These are phyloP conservation scores for Sistotremastrum suecicum DNA, from an alignment of 768 basidiomycete genomes.

Conservation along the genomic window DNA sequence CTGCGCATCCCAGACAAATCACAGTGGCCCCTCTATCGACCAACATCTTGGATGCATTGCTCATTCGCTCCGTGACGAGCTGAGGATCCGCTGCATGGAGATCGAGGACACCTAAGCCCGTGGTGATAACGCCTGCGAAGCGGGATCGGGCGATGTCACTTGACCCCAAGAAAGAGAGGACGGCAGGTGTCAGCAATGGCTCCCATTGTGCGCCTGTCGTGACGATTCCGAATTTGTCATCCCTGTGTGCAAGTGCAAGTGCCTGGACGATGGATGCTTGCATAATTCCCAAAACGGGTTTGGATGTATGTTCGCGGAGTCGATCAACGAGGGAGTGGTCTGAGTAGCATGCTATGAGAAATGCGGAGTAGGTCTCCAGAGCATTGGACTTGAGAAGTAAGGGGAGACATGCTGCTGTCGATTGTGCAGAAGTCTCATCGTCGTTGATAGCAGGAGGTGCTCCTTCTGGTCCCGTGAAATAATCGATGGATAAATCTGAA, in stretches of 20 bases:
- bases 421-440: slow-evolving; percentile 8
- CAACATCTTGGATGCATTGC: slow-evolving; percentile 13
- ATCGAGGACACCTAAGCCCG: slow-evolving; percentile 20
- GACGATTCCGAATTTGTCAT: slow-evolving; percentile 19
- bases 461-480: slow-evolving; percentile 8
- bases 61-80: slow-evolving; percentile 14
- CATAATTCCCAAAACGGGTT: slow-evolving; percentile 21
- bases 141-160: slow-evolving; percentile 4
- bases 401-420: slow-evolving; percentile 5
- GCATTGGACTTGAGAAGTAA: background rate
- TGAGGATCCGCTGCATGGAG: slow-evolving; percentile 14
- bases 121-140: slow-evolving; percentile 20
- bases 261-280: slow-evolving; percentile 17
- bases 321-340: slow-evolving; percentile 19
- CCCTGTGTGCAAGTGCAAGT: slow-evolving; percentile 6
- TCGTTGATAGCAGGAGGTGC: slow-evolving; percentile 13
- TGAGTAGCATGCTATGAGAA: slow-evolving; percentile 20
- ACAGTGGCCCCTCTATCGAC: slow-evolving; percentile 6
- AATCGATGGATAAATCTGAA: background rate
- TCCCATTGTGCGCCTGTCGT: slow-evolving; percentile 24
- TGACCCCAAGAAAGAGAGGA: slow-evolving; percentile 10
- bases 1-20: slow-evolving; percentile 17
- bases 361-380: slow-evolving; percentile 2
- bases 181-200: slow-evolving; percentile 13
- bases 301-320: slow-evolving; percentile 6